A percentile compares a stretch with the other conserved stretches of the same genome.
phyloP scores from a whole-genome alignment of 768 basidiomycete genomes.

The Amanita pseudoporphyria region DNA sequence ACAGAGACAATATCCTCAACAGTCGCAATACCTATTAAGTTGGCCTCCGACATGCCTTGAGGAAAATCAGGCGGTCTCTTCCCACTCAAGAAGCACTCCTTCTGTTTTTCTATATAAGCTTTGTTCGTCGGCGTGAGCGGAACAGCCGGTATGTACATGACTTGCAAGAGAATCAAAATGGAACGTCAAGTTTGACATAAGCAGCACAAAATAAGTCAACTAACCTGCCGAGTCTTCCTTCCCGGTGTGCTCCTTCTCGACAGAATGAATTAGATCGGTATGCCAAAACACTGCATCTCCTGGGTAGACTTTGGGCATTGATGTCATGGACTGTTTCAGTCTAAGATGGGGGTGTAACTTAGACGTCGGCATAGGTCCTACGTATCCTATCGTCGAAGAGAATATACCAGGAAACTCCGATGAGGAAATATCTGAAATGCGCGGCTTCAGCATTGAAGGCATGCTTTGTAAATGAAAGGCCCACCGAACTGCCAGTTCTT shows the following conservation, averaged over 20 bases:
- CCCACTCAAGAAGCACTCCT: constrained; percentile 47
- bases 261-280: constrained; percentile 47
- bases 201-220: too few species aligned
- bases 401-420: constrained; percentile 37
- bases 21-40: constrained; percentile 26
- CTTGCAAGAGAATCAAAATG: constrained; percentile 35
- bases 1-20: constrained; percentile 25
- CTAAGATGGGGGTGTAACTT: constrained; percentile 54
- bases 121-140: constrained; percentile 48
- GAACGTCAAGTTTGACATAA: too few species aligned
- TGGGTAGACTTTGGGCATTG: constrained; percentile 47
- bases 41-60: constrained; percentile 26
- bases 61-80: constrained; percentile 68
- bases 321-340: constrained; percentile 45
- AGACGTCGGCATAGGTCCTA: too few species aligned
- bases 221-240: background rate
- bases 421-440: constrained; percentile 20
- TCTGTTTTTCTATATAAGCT: constrained; percentile 54
- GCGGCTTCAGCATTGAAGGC: background rate
- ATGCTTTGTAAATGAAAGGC: too few species aligned
- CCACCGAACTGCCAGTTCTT: too few species aligned
- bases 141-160: constrained; percentile 46
- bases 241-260: constrained; percentile 39
- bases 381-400: too few species aligned
- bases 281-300: constrained; percentile 61